Evolutionary conservation across 495 filamentous ascomycete species (phyloP), one percentile per base, ranked within the genome.

Genomic region (Hypoxylon crocopeplum): DNA sequence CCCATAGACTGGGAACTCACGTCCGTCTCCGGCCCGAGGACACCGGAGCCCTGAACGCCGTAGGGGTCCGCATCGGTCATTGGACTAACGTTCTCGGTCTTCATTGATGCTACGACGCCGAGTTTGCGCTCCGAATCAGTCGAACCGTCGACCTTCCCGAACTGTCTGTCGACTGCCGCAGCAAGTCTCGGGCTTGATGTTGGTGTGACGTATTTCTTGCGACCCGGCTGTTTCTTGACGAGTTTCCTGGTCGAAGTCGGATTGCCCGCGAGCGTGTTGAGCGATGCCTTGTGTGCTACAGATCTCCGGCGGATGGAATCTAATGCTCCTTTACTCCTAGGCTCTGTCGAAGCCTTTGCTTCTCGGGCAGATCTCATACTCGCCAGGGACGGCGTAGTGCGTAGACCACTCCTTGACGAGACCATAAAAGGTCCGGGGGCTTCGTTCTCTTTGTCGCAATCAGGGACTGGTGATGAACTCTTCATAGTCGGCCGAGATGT

Each of bases 1-100:
- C 80, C 81, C 12, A 82, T 70, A 0, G 71, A 63, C 36, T 75
- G 62, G n/a, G 70, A 62, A 39, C 50, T 59, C 22, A 38, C 50
- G 16, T 56, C 41, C 39, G 75, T 77, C 22, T 77, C 74, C 37
- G 75, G 50, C 2, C 56, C 58, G 1, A 60, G 42, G 21, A 75
- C 44, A 10, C 66, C 58, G 3, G 51, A 55, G 7, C 59, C 68
- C 27, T 71, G 65, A 3, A 41, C 59, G 3, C 50, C 66, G 27
- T 72, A 72, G 2, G 63, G 42, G 30, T 74, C 62, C 27, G 56
- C 55, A 6, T 66, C 59, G 5, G 40, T 54, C 2, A 2, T 75
- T 36, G 47, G 40, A 41, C 59, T 65, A 1, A 70, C 34, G 13
- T 70, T 70, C 47, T 65, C 62, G 39, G 39, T 34, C 55, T 38